These are phyloP conservation scores for Aspergillus sp. DNA, from an alignment of 2,329 filamentous ascomycete species.

Conservation along the genomic window DNA sequence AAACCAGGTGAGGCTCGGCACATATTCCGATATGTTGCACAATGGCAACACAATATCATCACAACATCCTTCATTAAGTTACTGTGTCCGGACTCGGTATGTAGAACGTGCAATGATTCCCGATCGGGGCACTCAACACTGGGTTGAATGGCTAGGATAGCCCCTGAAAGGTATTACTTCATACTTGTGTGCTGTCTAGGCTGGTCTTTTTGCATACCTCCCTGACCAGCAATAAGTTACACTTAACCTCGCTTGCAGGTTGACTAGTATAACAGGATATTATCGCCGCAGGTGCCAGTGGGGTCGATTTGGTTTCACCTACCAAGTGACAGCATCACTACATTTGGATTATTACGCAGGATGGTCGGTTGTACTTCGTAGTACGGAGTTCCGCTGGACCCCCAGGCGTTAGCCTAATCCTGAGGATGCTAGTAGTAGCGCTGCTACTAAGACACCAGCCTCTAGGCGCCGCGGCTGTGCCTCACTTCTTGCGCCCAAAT, in stretches of 20 bases:
- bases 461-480: slow-evolving; percentile 1
- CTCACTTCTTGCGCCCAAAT: not conserved
- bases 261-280: not conserved
- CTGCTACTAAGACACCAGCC: not conserved
- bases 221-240: not conserved
- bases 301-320: not conserved
- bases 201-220: not conserved
- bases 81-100: not conserved
- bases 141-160: not conserved
- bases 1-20: not conserved
- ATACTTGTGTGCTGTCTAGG: not conserved
- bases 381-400: not conserved
- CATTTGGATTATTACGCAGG: too few species aligned
- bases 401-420: not conserved
- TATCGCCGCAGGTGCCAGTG: not conserved
- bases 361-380: not conserved
- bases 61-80: not conserved
- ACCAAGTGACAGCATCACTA: not conserved
- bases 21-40: not conserved
- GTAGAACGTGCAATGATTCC: not conserved
- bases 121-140: not conserved
- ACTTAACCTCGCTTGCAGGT: slow-evolving; percentile 15
- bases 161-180: not conserved
- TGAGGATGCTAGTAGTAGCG: too few species aligned
- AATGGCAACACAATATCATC: not conserved